Conservation (phyloP, 768 basidiomycete genomes). For the Termitomyces sp. region DNA sequence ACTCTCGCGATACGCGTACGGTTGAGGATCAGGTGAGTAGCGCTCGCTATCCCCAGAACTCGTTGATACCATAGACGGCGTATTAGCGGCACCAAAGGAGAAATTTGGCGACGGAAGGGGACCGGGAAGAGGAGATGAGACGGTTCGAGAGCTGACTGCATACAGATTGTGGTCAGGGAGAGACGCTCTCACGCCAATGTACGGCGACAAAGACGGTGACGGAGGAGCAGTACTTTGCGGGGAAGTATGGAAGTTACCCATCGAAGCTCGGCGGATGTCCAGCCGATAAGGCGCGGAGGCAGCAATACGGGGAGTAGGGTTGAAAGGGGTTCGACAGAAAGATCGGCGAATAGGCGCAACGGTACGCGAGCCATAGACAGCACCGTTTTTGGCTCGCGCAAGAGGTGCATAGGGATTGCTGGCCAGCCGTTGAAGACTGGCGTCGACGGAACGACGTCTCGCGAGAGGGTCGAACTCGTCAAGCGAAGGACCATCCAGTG, state of each 20-base stretch:
- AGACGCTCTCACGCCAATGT: slow-evolving; percentile 39
- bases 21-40: slow-evolving; percentile 49
- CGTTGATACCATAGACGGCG: slow-evolving; percentile 46
- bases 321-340: slow-evolving; percentile 27
- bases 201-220: slow-evolving; percentile 41
- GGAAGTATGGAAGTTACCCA: slow-evolving; percentile 35
- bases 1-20: slow-evolving; percentile 43
- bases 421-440: slow-evolving; percentile 47
- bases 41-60: slow-evolving; percentile 49
- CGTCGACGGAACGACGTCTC: slow-evolving; percentile 43
- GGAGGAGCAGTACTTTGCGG: slow-evolving; percentile 31
- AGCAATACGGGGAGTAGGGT: slow-evolving; percentile 22
- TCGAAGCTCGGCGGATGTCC: slow-evolving; percentile 37
- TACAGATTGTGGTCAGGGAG: slow-evolving; percentile 50
- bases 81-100: slow-evolving; percentile 59
- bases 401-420: slow-evolving; percentile 46
- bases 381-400: slow-evolving; percentile 51
- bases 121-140: slow-evolving; percentile 45
- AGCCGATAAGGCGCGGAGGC: slow-evolving; percentile 33
- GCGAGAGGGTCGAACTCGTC: slow-evolving; percentile 41
- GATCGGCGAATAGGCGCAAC: slow-evolving; percentile 30
- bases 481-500: slow-evolving; percentile 32
- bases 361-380: slow-evolving; percentile 35
- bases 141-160: slow-evolving; percentile 42
- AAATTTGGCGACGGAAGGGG: slow-evolving; percentile 61